Conservation (phyloP, 352 stramenopile species). For the Globisporangium barbulae region DNA sequence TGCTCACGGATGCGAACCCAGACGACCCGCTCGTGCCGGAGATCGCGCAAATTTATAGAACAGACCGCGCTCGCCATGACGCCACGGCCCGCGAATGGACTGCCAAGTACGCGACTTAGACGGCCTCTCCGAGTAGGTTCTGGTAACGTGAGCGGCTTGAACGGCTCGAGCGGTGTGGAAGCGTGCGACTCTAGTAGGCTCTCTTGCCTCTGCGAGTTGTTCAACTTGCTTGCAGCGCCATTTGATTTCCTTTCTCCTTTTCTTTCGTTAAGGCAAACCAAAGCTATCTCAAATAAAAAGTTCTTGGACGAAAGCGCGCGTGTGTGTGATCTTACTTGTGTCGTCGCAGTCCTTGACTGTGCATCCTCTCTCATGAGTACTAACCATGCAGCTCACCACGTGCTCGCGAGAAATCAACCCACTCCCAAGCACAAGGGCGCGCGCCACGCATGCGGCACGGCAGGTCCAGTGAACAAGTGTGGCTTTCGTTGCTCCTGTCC, state of each 20-base stretch:
- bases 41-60: conserved; percentile 95
- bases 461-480: conserved; percentile 1
- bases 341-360: background rate
- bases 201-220: conserved; percentile 4
- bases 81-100: conserved; percentile 97
- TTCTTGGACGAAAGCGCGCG: conserved; percentile 7
- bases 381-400: background rate
- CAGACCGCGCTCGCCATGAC: conserved; percentile 92
- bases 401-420: conserved; percentile 1
- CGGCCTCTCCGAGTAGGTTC: conserved; percentile 15
- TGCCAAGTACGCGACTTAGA: conserved; percentile 98
- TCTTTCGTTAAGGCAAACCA: conserved; percentile 11
- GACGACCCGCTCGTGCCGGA: conserved; percentile 96
- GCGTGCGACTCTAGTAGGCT: background rate
- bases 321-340: background rate
- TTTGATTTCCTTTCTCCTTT: conserved; percentile 15
- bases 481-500: conserved; percentile 4
- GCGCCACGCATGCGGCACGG: background rate
- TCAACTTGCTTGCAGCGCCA: conserved; percentile 11
- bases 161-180: background rate
- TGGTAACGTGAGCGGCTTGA: conserved; percentile 5
- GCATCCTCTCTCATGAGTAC: background rate
- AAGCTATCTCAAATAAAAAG: conserved; percentile 10
- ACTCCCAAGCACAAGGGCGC: background rate
- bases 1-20: conserved; percentile 99